phyloP scores from a whole-genome alignment of 2,329 filamentous ascomycete genomes.

The Plenodomus lindquistii region DNA sequence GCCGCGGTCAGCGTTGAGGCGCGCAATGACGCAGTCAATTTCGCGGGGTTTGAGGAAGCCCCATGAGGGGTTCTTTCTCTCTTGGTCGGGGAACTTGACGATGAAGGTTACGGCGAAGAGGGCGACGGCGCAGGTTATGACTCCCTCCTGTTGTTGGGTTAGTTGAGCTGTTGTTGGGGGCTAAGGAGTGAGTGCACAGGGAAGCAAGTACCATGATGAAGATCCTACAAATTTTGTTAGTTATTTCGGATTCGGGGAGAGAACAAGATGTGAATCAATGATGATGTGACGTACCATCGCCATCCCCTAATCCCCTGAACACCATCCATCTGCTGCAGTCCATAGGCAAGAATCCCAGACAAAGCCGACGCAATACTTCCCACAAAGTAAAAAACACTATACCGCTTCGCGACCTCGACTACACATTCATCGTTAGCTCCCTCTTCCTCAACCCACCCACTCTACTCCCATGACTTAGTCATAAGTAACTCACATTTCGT shows the following conservation, averaged over 20 bases:
- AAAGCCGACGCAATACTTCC: constrained; percentile 28
- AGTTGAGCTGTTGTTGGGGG: too few relatives aligned
- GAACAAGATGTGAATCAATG: neutral
- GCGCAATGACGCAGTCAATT: constrained; percentile 22
- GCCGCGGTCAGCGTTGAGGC: constrained; percentile 25
- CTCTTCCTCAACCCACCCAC: too few relatives aligned
- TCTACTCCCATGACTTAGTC: too few relatives aligned
- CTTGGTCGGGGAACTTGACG: constrained; percentile 30
- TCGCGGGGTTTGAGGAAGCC: constrained; percentile 24
- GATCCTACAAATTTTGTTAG: constrained; percentile 17
- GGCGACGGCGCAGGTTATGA: constrained; percentile 24
- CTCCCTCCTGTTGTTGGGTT: constrained; percentile 10
- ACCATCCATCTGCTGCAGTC: constrained; percentile 28
- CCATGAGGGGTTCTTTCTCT: constrained; percentile 21
- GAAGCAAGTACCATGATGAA: constrained; percentile 21
- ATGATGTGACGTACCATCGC: constrained; percentile 16
- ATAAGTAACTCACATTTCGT: constrained; percentile 22
- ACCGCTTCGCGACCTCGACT: constrained; percentile 27
- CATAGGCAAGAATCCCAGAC: constrained; percentile 27
- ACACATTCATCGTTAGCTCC: constrained; percentile 1
- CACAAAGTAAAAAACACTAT: constrained; percentile 30
- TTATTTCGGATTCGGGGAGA: too few relatives aligned
- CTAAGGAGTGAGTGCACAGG: too few relatives aligned
- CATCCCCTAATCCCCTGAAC: constrained; percentile 23
- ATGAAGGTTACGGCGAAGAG: constrained; percentile 25